Base-by-base conservation (phyloP, 139 green algal species). In the Yamagishiella unicocca region DNA sequence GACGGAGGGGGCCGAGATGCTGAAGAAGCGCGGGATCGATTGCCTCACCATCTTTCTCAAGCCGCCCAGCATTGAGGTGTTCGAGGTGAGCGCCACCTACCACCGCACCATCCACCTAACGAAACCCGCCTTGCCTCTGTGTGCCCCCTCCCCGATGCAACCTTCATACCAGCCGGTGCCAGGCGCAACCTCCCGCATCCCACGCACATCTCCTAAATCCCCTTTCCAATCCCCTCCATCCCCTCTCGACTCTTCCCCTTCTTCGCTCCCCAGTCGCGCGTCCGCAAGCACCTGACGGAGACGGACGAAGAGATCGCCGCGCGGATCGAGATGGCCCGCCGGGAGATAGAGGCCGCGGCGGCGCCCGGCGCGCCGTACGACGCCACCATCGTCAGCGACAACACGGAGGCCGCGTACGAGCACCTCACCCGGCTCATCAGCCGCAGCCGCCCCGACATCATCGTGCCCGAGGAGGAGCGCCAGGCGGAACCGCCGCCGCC, bases 21-120 rank as follows among this genome's bases (percentile, higher is more conserved):
- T 94, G 25, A 94, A 90, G 78, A 62, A 54, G 37, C 90, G 88
- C n/a, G 87, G 85, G 31, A 61, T 92, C 17, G 94, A 97, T 82
- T 95, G 89, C 86, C 92, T 96, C 17, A 84, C 85, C 50, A 91
- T 96, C 21, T 97, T 96, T 88, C 84, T 97, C 2, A 82, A 77
- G 29, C 95, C 95, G 31, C 82, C 88, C 5, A 90, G 64, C 27
- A 2, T 91, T 21, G 88, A 95, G 38, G 85, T 82, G 8, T 93
- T 90, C 84, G 89, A 93, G 81, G 71, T 78, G 61, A 24, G 82
- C 22, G n/a, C n/a, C n/a, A n/a, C n/a, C n/a, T n/a, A n/a, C n/a
- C n/a, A n/a, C n/a, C n/a, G n/a, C n/a, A n/a, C n/a, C n/a, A n/a
- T n/a, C n/a, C n/a, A n/a, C n/a, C n/a, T n/a, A n/a, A n/a, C n/a